Evolutionary conservation across 1,284 basidiomycete species (phyloP), one percentile per base, ranked within the genome.

Genomic region (Phylloboletellus chloephorus): DNA sequence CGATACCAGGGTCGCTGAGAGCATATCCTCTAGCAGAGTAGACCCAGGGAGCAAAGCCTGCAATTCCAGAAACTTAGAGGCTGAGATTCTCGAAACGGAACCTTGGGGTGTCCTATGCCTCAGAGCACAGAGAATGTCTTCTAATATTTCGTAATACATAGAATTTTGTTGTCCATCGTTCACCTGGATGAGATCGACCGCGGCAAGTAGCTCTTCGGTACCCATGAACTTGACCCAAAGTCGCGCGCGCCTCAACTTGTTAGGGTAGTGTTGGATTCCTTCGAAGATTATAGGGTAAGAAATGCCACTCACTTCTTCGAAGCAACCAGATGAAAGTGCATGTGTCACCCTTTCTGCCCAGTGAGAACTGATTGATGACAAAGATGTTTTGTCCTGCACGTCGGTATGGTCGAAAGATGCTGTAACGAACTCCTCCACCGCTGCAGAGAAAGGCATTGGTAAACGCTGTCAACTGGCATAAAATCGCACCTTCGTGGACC

Each of bases 221-320:
- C 49, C 49, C 50, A 76, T 62, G 46, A 71, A 79, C 37, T 63
- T 67, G 39, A 75, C 62, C 79, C 78, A 82, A 6, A 71, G 48
- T 2, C 53, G 52, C 3, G 61, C 63, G 9, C 55, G 56, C 4
- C 43, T 45, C 29, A 62, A 33, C 71, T 74, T 20, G n/a, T 41
- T 26, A n/a, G 11, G 5, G 11, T n/a, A 20, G 0, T 4, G n/a
- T 48, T 5, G 39, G 22, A 26, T 34, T 23, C 6, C 13, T 11
- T 28, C 28, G n/a, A 5, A 4, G 13, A 4, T 5, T 16, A 8
- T 5, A 15, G 4, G 9, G 3, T 7, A 20, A 13, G n/a, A 2
- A 6, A 3, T 0, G 13, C 5, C n/a, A 26, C 61, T 40, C 31
- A 64, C 58, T 11, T 34, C 23, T 11, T 49, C 48, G 7, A 34